Evolutionary conservation across 768 basidiomycete genomes (phyloP).

Genomic region (Gymnopilus dilepis): DNA sequence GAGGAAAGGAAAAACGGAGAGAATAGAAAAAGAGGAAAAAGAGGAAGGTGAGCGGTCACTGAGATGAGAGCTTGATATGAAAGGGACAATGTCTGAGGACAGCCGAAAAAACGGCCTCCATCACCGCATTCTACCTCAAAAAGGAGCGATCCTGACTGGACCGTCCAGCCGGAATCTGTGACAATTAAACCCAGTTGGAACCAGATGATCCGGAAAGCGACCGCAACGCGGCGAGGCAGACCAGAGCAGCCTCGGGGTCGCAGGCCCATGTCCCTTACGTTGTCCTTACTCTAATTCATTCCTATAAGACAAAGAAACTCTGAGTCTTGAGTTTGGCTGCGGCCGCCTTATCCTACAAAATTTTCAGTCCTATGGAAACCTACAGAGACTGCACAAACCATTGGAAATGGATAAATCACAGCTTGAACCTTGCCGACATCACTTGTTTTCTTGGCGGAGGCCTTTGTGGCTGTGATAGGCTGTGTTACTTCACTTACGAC

Average conservation of each 20-base stretch:
- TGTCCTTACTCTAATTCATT: background rate
- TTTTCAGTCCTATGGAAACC: too few species aligned
- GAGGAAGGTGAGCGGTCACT: background rate
- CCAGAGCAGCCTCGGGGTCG: background rate
- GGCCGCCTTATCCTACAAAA: background rate
- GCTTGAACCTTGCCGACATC: background rate
- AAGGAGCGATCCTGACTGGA: constrained; percentile 1
- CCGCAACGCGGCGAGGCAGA: constrained; percentile 1
- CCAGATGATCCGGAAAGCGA: background rate
- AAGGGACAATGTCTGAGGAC: background rate
- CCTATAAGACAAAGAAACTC: background rate
- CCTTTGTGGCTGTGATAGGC: background rate
- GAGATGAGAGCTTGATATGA: background rate
- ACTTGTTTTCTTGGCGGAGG: background rate
- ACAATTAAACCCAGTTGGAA: constrained; percentile 12
- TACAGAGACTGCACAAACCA: background rate
- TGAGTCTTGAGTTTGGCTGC: background rate
- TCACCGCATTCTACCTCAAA: constrained; percentile 18
- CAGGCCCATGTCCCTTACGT: background rate
- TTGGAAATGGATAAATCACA: background rate
- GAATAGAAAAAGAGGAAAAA: constrained; percentile 1
- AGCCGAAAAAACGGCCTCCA: constrained; percentile 14
- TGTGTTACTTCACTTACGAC: background rate
- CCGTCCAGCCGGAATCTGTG: constrained; percentile 3
- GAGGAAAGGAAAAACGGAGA: background rate